These are phyloP conservation scores for Limtongia smithiae DNA, from an alignment of 805 yeast genomes.

Conservation along the genomic window DNA sequence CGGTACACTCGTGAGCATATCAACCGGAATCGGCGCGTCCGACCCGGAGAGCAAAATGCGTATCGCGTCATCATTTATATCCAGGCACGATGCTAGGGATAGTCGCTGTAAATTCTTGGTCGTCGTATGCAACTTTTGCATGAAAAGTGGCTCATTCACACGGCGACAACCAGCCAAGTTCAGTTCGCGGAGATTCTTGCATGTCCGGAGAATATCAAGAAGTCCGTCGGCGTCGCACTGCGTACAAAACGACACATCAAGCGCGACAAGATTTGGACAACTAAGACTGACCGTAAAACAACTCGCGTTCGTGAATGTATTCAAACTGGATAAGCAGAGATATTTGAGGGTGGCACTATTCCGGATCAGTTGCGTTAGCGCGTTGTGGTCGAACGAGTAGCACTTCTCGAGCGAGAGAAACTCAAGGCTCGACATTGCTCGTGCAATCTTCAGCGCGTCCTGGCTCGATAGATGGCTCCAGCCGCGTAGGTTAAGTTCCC, in stretches of 20 bases:
- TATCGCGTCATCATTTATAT: conserved; percentile 11
- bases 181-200: conserved; percentile 7
- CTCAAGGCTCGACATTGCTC: conserved; percentile 7
- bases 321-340: conserved; percentile 6
- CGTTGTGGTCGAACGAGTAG: conserved; percentile 18
- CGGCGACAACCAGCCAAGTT: conserved; percentile 8
- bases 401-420: conserved; percentile 18
- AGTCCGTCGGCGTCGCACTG: conserved; percentile 14
- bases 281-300: conserved; percentile 13
- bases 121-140: conserved; percentile 6
- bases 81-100: conserved; percentile 7
- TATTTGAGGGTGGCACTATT: conserved; percentile 6
- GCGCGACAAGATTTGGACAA: conserved; percentile 13
- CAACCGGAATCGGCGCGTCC: conserved; percentile 2
- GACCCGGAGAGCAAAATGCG: conserved; percentile 13
- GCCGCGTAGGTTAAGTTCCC: conserved; percentile 20
- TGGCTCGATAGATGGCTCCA: conserved; percentile 6
- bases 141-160: conserved; percentile 7
- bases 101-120: conserved; percentile 8
- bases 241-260: conserved; percentile 20
- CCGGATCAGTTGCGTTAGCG: conserved; percentile 18
- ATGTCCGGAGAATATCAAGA: conserved; percentile 9
- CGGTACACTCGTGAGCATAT: conserved; percentile 4
- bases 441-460: conserved; percentile 9
- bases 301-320: conserved; percentile 17